Conservation (phyloP, 352 stramenopile genomes). For the Phytophthora cajani region DNA sequence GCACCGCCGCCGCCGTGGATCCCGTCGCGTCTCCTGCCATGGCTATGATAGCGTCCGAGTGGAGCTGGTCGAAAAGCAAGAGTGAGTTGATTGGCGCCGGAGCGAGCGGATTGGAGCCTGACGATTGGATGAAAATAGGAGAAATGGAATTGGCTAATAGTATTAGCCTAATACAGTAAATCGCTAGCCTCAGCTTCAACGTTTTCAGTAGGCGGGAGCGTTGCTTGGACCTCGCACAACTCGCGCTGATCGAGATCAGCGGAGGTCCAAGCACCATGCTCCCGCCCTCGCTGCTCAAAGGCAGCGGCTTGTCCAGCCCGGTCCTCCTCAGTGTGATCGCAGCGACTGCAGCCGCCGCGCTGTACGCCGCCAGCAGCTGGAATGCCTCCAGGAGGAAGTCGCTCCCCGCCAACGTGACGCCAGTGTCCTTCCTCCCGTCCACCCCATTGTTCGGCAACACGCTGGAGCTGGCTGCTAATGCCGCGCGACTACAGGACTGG, state of each 20-base stretch:
- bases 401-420: background rate
- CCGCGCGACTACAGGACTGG: slow-evolving; percentile 46
- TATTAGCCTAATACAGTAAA: too few relatives aligned
- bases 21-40: slow-evolving; percentile 16
- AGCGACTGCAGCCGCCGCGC: background rate
- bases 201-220: too few relatives aligned
- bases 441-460: slow-evolving; percentile 26
- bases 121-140: background rate
- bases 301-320: background rate
- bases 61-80: background rate
- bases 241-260: too few relatives aligned
- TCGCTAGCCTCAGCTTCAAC: too few relatives aligned
- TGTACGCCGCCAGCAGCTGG: slow-evolving; percentile 2
- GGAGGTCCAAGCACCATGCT: background rate
- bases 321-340: slow-evolving; percentile 1
- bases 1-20: slow-evolving; percentile 39
- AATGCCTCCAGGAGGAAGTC: background rate
- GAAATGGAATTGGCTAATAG: too few relatives aligned
- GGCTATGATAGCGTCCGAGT: background rate
- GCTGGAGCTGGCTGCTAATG: slow-evolving; percentile 29
- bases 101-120: background rate
- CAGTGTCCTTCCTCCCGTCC: slow-evolving; percentile 10
- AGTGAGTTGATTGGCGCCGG: slow-evolving; percentile 1
- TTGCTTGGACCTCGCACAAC: too few relatives aligned
- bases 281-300: slow-evolving; percentile 5